Percentiles rank a stretch among this genome's conserved stretches.
These are phyloP conservation scores for Aspergillus fumigatus DNA, from an alignment of 2,329 filamentous ascomycete species.

Conservation along the genomic window DNA sequence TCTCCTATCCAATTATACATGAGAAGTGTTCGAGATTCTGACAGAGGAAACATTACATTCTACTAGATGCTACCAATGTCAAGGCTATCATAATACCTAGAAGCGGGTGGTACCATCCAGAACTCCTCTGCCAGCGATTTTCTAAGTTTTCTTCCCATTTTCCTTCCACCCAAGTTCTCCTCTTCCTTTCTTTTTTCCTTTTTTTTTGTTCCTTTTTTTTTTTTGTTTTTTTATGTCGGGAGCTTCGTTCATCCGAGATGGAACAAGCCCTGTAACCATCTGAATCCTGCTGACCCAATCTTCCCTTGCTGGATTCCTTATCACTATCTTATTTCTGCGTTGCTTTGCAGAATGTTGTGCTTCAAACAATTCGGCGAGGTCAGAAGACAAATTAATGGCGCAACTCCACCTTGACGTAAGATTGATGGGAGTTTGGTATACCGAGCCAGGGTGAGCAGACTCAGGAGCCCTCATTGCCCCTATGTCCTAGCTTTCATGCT, in stretches of 20 bases:
- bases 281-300: not conserved
- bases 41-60: constrained; percentile 26
- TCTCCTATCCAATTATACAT: not conserved
- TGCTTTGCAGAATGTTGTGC: not conserved
- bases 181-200: constrained; percentile 1
- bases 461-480: not conserved
- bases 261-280: not conserved
- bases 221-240: constrained; percentile 6
- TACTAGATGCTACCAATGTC: constrained; percentile 21
- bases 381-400: not conserved
- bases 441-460: not conserved
- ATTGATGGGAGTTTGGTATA: constrained; percentile 1
- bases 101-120: constrained; percentile 12
- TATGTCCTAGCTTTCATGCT: not conserved
- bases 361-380: not conserved
- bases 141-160: constrained; percentile 1
- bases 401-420: not conserved
- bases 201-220: constrained; percentile 7
- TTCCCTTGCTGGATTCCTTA: not conserved
- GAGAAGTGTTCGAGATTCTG: not conserved
- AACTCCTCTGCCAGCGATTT: constrained; percentile 19
- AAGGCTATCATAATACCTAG: constrained; percentile 1
- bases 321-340: not conserved
- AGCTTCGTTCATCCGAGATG: not conserved
- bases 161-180: constrained; percentile 13